Percentiles rank a stretch among this genome's conserved stretches.
Conservation (phyloP, 306 rosid genomes). For the Astragalus membranaceus region DNA sequence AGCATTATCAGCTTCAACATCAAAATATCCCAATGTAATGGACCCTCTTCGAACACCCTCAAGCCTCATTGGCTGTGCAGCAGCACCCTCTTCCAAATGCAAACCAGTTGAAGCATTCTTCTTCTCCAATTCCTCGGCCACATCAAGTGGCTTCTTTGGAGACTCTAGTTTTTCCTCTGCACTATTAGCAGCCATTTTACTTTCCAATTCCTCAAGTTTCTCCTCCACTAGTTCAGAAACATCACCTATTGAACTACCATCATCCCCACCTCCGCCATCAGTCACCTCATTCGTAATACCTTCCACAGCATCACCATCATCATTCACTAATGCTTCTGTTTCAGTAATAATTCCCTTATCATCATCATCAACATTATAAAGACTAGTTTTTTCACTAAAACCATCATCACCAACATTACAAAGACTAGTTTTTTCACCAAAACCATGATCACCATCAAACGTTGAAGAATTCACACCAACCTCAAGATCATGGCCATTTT, state of each 20-base stretch:
- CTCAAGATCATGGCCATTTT: constrained; percentile 22
- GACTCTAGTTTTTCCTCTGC: constrained; percentile 37
- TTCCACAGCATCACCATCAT: constrained; percentile 8
- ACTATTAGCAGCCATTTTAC: constrained; percentile 33
- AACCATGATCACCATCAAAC: background rate
- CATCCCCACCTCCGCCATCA: constrained; percentile 26
- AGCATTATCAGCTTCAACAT: constrained; percentile 57
- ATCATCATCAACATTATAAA: constrained; percentile 13
- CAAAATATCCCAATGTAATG: constrained; percentile 74
- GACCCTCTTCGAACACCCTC: constrained; percentile 90
- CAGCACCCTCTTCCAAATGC: constrained; percentile 95
- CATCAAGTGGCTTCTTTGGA: constrained; percentile 58
- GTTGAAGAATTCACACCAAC: constrained; percentile 15
- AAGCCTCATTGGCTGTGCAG: constrained; percentile 96
- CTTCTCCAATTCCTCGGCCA: constrained; percentile 87
- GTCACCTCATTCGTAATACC: constrained; percentile 26
- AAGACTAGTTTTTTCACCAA: constrained; percentile 21
- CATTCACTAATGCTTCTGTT: constrained; percentile 23
- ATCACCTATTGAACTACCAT: constrained; percentile 34
- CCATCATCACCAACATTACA: constrained; percentile 13
- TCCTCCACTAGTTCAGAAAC: constrained; percentile 56
- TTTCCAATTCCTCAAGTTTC: constrained; percentile 59
- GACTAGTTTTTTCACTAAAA: constrained; percentile 17
- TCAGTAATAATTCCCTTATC: constrained; percentile 22
- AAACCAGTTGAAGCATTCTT: constrained; percentile 86